Base-by-base conservation (phyloP, 177 flowering plant genomes). In the Telopea speciosissima region DNA sequence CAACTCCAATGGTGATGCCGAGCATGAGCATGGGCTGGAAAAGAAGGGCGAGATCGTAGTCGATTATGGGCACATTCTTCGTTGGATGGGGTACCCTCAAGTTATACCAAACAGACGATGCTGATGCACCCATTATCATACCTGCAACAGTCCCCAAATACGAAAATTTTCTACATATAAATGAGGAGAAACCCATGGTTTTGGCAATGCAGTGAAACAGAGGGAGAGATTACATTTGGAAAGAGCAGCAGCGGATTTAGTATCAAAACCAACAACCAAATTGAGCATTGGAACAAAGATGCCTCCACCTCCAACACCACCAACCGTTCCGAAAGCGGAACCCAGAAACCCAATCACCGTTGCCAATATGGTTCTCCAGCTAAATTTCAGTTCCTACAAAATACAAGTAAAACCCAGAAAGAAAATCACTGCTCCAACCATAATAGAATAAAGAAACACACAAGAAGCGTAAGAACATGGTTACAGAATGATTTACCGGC, bases 1-100 rank as follows among this genome's bases (percentile, higher is more conserved):
- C 33, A 21, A 94, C 97, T 7, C 99, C 99, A 56, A 94, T 59
- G 8, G 96, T 94, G 85, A 94, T 94, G 17, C 96, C 99, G 16
- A 94, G 85, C 96, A 94, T 86, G 31, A 94, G 90, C 97, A 94
- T 87, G n/a, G 99, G 99, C 79, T 94, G 99, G 74, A 94, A 94
- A 22, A 94, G 83, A 33, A 92, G 86, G 3, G 99, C 96, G 36
- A 94, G 71, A 79, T 94, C 99, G 67, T 94, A 90, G 78, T 94
- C 99, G 52, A 94, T 26, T 60, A 94, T 94, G 8, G 99, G 96
- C 16, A 81, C 92, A 45, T 90, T 88, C 68, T 77, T 90, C 5
- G 85, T 75, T 63, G 97, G 98, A 79, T 94, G 98, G 0, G 84
- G 83, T 28, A 92, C 95, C 74, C 95, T 86, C 24, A 94, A 65